Base-by-base conservation (phyloP, 2,329 filamentous ascomycete species). In the Nakataea oryzae region DNA sequence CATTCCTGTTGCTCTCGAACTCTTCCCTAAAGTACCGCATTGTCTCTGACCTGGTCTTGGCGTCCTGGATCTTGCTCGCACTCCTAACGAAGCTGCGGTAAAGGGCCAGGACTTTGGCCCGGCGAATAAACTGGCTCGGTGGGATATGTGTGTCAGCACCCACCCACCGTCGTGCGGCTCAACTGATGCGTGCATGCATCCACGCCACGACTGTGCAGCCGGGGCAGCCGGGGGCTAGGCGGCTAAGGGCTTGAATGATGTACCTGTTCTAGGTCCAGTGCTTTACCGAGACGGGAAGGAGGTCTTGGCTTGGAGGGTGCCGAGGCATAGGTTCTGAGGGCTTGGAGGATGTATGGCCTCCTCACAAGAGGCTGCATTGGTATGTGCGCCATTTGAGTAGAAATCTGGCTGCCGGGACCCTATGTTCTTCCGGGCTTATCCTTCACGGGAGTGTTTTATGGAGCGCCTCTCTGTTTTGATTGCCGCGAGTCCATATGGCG, bases 231-330 rank as follows among this genome's bases (percentile, higher is more conserved):
- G 47, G 27, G 54, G 14, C 54, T 29, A 6, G 41, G 17, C 17
- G 5, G 17, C 1, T 7, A 24, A 3, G 24, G 24, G 17, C 28
- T 28, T 13, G 21, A 12, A 28, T 17, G 3, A 74, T 77, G 30
- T 77, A 86, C 84, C 70, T 86, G 83, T 64, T 86, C 84, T 47
- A 87, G 74, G 67, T 80, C 84, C 66, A 86, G 69, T 2, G 79
- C 73, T 66, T 73, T 69, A 71, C 74, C 73, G 27, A 80, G 71
- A 59, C 75, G 74, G 41, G 70, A 69, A 24, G 41, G 7, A 4
- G 17, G 7, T 28, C 41, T 26, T 54, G 59, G 59, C 29, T 26
- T 60, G 17, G 58, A 54, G 28, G 59, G 54, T 26, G 59, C 5
- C 13, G 59, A 32, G 27, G 59, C 59, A 41, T 61, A 61, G 32